These are phyloP conservation scores for Penicillium sp. DNA, from an alignment of 2,329 filamentous ascomycete genomes.

Conservation along the genomic window DNA sequence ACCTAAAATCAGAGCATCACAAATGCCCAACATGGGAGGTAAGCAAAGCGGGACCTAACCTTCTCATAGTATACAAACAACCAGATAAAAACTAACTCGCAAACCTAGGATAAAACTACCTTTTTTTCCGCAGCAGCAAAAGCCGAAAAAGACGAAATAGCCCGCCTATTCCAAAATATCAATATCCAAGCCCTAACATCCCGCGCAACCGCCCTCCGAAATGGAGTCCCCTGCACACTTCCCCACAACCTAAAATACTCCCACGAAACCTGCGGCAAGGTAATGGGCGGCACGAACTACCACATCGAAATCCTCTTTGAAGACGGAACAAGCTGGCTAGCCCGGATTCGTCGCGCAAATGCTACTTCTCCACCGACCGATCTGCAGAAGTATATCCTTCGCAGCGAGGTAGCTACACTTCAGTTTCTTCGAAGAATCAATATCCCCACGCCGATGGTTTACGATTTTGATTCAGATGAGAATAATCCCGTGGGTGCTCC, in stretches of 20 bases:
- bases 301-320: slow-evolving; percentile 46
- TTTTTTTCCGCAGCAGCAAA: slow-evolving; percentile 36
- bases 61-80: not conserved
- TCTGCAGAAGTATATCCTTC: slow-evolving; percentile 32
- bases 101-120: slow-evolving; percentile 30
- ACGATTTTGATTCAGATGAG: slow-evolving; percentile 37
- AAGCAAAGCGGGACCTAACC: slow-evolving; percentile 12
- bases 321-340: slow-evolving; percentile 46
- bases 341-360: slow-evolving; percentile 44
- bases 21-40: slow-evolving; percentile 41
- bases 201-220: slow-evolving; percentile 37
- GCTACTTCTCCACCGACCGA: slow-evolving; percentile 40
- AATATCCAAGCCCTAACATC: slow-evolving; percentile 38
- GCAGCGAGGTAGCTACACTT: slow-evolving; percentile 45
- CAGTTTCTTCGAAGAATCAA: slow-evolving; percentile 39
- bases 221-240: slow-evolving; percentile 39
- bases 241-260: slow-evolving; percentile 39
- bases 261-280: slow-evolving; percentile 31
- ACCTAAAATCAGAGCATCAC: slow-evolving; percentile 35
- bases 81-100: not conserved
- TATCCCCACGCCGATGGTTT: slow-evolving; percentile 41
- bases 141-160: slow-evolving; percentile 39
- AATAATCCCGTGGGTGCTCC: slow-evolving; percentile 40
- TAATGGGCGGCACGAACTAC: slow-evolving; percentile 51
- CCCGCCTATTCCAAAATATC: slow-evolving; percentile 35